Percentiles rank a stretch among this genome's conserved stretches.
Conservation (phyloP, 495 filamentous ascomycete species). For the Podospora appendiculata region DNA sequence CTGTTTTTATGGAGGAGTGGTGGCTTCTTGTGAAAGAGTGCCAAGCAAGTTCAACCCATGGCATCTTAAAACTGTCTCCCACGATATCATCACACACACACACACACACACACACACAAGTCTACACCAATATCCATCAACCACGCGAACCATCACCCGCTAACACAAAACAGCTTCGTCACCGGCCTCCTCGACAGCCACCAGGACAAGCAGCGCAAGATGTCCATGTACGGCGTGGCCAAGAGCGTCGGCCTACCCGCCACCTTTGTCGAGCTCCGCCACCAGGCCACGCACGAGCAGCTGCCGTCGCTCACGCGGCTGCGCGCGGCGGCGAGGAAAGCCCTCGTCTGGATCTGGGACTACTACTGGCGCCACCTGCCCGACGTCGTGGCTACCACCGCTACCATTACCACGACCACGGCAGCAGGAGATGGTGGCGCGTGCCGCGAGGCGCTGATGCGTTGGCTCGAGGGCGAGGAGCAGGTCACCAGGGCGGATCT, state of each 20-base stretch:
- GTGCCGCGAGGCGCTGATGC: constrained; percentile 15
- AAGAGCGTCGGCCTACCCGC: constrained; percentile 67
- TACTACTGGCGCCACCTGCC: constrained; percentile 68
- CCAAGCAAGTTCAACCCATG: no score
- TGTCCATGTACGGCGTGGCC: constrained; percentile 78
- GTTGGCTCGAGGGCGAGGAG: constrained; percentile 17
- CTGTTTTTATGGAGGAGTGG: background rate
- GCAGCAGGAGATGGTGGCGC: constrained; percentile 7
- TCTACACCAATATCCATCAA: no score
- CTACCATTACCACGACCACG: background rate
- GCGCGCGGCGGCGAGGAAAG: constrained; percentile 54
- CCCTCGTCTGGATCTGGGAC: constrained; percentile 78
- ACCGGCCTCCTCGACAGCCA: constrained; percentile 78
- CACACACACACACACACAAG: no score
- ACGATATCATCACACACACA: no score
- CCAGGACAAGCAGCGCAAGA: constrained; percentile 58
- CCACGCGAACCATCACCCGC: background rate
- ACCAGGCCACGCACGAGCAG: constrained; percentile 84
- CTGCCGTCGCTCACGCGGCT: constrained; percentile 67
- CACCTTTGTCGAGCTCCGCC: constrained; percentile 81
- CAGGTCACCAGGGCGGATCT: constrained; percentile 1
- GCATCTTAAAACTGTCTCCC: no score
- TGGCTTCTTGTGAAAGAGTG: no score
- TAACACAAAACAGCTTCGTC: constrained; percentile 58
- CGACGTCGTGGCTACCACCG: background rate